These are phyloP conservation scores for Boletus semigastroideus DNA, from an alignment of 1,284 basidiomycete genomes.

Conservation along the genomic window DNA sequence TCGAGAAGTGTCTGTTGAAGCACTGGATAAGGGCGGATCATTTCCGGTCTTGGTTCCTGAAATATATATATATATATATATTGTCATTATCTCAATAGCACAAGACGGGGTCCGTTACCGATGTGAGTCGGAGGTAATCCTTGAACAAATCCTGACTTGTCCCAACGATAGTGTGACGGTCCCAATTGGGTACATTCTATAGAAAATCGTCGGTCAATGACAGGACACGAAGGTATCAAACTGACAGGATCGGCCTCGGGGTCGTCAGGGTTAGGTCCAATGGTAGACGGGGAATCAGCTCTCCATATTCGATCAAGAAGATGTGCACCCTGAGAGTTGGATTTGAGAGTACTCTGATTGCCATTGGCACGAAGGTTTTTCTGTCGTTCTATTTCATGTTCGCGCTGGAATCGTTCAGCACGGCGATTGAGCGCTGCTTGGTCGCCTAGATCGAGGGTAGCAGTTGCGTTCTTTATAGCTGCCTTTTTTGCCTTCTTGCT, in stretches of 20 bases:
- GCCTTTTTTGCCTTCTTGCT: slow-evolving; percentile 73
- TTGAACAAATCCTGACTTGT: slow-evolving; percentile 90
- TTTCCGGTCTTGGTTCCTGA: slow-evolving; percentile 92
- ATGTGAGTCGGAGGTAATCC: slow-evolving; percentile 93
- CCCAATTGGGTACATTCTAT: slow-evolving; percentile 97
- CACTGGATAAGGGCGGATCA: slow-evolving; percentile 87
- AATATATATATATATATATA: no score
- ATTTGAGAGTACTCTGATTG: slow-evolving; percentile 41
- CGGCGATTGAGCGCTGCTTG: slow-evolving; percentile 65
- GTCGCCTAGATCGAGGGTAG: slow-evolving; percentile 57
- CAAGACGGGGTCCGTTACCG: slow-evolving; percentile 52
- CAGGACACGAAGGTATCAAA: slow-evolving; percentile 16
- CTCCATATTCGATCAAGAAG: slow-evolving; percentile 47
- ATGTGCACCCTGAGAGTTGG: slow-evolving; percentile 52
- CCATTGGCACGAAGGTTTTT: slow-evolving; percentile 41
- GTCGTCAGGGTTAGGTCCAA: slow-evolving; percentile 52
- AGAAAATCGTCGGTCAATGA: slow-evolving; percentile 10
- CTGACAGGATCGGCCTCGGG: slow-evolving; percentile 70
- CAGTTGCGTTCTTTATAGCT: slow-evolving; percentile 39
- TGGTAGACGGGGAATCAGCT: slow-evolving; percentile 44
- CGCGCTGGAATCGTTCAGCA: slow-evolving; percentile 76
- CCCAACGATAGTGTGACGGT: slow-evolving; percentile 92
- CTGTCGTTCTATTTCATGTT: slow-evolving; percentile 77
- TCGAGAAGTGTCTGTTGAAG: slow-evolving; percentile 85
- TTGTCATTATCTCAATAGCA: slow-evolving; percentile 10